Base-by-base conservation (phyloP, 768 basidiomycete species). In the Candolleomyces eurysporus region DNA sequence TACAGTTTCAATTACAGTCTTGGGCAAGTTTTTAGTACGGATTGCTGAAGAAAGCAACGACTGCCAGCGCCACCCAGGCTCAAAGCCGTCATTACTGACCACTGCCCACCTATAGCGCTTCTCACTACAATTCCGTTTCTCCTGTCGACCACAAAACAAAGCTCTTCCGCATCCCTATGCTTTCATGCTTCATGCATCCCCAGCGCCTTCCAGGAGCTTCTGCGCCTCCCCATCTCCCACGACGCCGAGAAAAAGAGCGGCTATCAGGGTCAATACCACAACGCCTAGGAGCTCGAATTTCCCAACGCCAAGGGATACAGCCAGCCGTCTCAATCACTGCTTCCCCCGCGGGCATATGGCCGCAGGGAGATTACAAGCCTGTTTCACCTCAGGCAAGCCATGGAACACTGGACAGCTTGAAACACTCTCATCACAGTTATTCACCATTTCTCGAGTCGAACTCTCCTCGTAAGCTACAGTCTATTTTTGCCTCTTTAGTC, bases 401-500 rank as follows among this genome's bases (percentile, higher is more conserved):
- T 48, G 56, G 49, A 40, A 58, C 56, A 13, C 51, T 62, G 43
- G 52, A 54, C 40, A 54, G 56, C 30, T 30, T n/a, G 48, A 50
- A 52, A 32, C 46, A 58, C 57, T 48, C 56, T 22, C 17, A 54
- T 31, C 56, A 48, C 7, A 3, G 13, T 13, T 22, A 43, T 48
- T 30, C 40, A 26, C 39, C 42, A 56, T 39, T 11, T 13, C 39
- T 40, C 32, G 36, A 14, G 10, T 16, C 36, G 5, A 32, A 30
- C 14, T 46, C 45, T 46, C 5, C 14, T 46, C 14, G 45, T 46
- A 13, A 46, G 45, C 14, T 4, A 5, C 45, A 46, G 4, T 16
- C 14, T 46, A 16, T 19, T 46, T 46, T 4, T 16, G 98, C 68
- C 97, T 16, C 17, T 43, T 17, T 5, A 19, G 97, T 3, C 19